Evolutionary conservation across 2,329 filamentous ascomycete genomes (phyloP), one percentile per base, ranked within the genome.

Genomic region (Exophiala bonariae): DNA sequence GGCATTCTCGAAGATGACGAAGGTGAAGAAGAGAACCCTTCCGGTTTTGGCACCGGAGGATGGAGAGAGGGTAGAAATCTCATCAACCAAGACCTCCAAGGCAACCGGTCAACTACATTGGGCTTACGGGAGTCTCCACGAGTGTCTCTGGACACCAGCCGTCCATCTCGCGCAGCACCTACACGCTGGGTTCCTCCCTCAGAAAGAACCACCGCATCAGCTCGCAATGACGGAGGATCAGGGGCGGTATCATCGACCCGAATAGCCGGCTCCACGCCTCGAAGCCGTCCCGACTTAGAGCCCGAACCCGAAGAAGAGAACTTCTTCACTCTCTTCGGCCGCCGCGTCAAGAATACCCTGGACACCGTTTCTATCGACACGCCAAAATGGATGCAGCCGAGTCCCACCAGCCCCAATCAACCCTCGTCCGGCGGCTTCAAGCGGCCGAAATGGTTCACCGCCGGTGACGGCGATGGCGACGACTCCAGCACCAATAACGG

Each of bases 41-140:
- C 74, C 2, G 80, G 80, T 3, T 89, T 86, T 55, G 89, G 89
- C 11, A 83, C 85, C 1, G 89, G 88, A 1, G 86, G 85, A 1
- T 97, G 92, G 93, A 82, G 91, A 37, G 93, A 97, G 70, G 93
- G 93, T 3, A 81, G 89, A 41, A 86, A 91, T 40, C 78, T 99
- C 20, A 95, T 99, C 53, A 89, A 96, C 54, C 82, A 89, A 20
- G 93, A 97, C 63, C 68, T 91, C 6, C 82, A 84, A 39, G 48
- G 57, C n/a, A 45, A 52, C 50, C 85, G 86, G 11, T 79, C 71
- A 13, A 78, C 59, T 58, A 79, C 63, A 36, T 62, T 71, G 40
- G 72, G 69, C 2, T 63, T 70, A 52, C 32, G 47, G 4, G 52
- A 52, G 23, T 50, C 52, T 5, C 61, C 53, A 59, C 52, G 52